These are phyloP conservation scores for Thelonectria olida DNA, from an alignment of 2,329 filamentous ascomycete genomes.

Conservation along the genomic window DNA sequence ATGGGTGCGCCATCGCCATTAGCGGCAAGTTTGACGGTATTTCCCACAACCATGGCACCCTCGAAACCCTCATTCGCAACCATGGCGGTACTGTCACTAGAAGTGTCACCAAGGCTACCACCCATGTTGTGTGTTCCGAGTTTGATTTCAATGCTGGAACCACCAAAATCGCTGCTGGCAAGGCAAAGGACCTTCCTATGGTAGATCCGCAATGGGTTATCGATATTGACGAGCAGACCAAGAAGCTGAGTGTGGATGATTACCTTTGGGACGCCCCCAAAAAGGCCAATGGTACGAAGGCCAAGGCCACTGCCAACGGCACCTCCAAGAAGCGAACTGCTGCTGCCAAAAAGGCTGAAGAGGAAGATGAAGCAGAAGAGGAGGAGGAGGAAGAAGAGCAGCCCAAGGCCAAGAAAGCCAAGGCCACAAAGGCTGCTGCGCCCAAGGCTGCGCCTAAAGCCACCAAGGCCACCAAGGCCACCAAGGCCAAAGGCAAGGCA, in stretches of 20 bases:
- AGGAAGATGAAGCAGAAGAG: slow-evolving; percentile 34
- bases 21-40: slow-evolving; percentile 67
- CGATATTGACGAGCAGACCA: slow-evolving; percentile 55
- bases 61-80: slow-evolving; percentile 56
- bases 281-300: slow-evolving; percentile 35
- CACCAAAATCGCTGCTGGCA: slow-evolving; percentile 61
- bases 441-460: slow-evolving; percentile 25
- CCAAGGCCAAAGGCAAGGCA: slow-evolving; percentile 33
- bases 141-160: slow-evolving; percentile 60
- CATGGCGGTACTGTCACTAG: slow-evolving; percentile 61
- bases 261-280: slow-evolving; percentile 43
- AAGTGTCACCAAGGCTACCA: slow-evolving; percentile 59
- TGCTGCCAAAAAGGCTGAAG: slow-evolving; percentile 28
- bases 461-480: slow-evolving; percentile 28
- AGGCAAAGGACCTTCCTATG: slow-evolving; percentile 59
- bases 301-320: slow-evolving; percentile 30
- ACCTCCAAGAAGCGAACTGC: slow-evolving; percentile 40
- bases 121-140: slow-evolving; percentile 66
- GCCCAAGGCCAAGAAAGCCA: slow-evolving; percentile 44
- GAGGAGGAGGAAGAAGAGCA: slow-evolving; percentile 37
- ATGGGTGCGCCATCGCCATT: slow-evolving; percentile 62
- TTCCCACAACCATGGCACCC: slow-evolving; percentile 59
- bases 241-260: slow-evolving; percentile 35
- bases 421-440: slow-evolving; percentile 19
- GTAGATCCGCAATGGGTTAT: slow-evolving; percentile 70